phyloP scores from a whole-genome alignment of 208 protist genomes.

The Trypanosomatidae sp. region DNA sequence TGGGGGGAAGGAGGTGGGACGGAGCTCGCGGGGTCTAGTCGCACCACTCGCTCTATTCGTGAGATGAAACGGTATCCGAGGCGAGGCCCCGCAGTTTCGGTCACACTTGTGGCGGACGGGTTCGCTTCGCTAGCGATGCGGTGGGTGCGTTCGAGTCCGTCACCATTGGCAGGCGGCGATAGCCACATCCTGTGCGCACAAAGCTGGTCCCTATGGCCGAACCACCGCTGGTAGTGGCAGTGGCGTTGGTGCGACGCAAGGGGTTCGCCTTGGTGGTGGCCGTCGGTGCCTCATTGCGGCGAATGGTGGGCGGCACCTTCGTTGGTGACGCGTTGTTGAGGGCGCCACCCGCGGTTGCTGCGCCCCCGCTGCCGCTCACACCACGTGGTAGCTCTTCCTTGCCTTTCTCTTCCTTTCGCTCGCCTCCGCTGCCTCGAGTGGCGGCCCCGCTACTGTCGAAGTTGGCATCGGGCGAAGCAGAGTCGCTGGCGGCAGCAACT shows the following conservation, averaged over 20 bases:
- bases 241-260: conserved; percentile 15
- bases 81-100: background rate
- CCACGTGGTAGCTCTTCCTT: background rate
- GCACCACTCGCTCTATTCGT: too few relatives aligned
- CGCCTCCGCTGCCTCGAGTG: background rate
- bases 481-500: background rate
- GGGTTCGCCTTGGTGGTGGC: conserved; percentile 10
- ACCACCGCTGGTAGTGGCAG: background rate
- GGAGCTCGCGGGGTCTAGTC: background rate
- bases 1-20: background rate
- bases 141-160: conserved; percentile 4
- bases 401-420: conserved; percentile 8
- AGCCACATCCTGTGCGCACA: background rate
- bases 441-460: background rate
- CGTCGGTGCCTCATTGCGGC: conserved; percentile 6
- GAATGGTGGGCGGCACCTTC: background rate
- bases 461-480: background rate
- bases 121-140: background rate
- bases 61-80: too few relatives aligned
- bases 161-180: background rate
- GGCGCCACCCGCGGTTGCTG: background rate
- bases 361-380: background rate
- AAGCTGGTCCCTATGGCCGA: background rate
- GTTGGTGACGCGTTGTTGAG: background rate
- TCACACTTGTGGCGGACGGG: background rate